Evolutionary conservation across 495 filamentous ascomycete genomes (phyloP).

Genomic region (Penicillium soppii): DNA sequence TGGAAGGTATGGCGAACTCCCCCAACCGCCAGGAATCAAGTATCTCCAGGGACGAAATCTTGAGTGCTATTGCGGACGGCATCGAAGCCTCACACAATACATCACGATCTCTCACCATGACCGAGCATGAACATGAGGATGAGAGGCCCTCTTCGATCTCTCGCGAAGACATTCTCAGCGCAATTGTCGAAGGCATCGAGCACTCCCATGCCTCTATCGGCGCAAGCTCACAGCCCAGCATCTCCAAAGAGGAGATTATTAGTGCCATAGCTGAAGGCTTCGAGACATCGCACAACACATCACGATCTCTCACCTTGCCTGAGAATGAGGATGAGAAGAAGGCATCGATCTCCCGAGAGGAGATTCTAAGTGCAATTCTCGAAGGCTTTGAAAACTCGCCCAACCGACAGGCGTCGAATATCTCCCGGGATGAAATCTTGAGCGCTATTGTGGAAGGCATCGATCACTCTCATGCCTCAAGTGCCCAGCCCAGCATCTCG

Average conservation of each 20-base stretch:
- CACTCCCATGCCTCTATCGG: not conserved
- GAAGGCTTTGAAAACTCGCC: constrained; percentile 34
- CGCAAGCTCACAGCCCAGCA: constrained; percentile 8
- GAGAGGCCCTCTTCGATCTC: not conserved
- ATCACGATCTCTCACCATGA: not conserved
- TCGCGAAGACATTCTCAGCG: constrained; percentile 43
- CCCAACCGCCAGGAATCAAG: constrained; percentile 24
- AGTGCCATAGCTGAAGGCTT: constrained; percentile 16
- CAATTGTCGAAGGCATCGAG: constrained; percentile 42
- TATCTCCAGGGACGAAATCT: constrained; percentile 42
- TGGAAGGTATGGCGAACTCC: constrained; percentile 37
- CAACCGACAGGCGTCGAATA: too few relatives aligned
- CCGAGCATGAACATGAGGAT: not conserved
- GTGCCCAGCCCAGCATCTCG: constrained; percentile 23
- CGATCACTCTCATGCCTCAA: too few relatives aligned
- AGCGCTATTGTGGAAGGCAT: constrained; percentile 17
- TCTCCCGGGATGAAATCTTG: constrained; percentile 46
- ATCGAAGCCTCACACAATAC: not conserved
- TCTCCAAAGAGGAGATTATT: constrained; percentile 46
- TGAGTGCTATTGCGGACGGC: constrained; percentile 25
- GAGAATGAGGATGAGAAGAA: not conserved
- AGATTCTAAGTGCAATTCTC: constrained; percentile 47
- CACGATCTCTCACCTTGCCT: not conserved
- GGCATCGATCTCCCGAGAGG: constrained; percentile 22
- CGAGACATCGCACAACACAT: not conserved